Evolutionary conservation across 78 protist species (phyloP).

Genomic region (Ministeria vibrans): DNA sequence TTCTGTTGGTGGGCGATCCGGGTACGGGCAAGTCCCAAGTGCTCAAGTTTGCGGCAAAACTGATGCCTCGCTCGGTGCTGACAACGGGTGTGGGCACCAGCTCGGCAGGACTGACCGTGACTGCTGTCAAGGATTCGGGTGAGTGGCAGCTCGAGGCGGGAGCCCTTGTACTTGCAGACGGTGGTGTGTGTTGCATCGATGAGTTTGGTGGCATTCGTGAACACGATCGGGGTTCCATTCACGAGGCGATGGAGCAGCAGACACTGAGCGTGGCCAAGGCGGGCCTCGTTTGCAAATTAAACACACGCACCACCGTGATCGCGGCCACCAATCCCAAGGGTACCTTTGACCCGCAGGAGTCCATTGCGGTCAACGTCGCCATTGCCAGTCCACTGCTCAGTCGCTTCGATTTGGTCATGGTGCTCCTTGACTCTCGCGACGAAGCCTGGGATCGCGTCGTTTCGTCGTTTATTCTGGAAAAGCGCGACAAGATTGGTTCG

Average conservation of each 20-base stretch:
- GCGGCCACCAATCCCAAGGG: conserved; percentile 85
- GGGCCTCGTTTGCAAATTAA: conserved; percentile 88
- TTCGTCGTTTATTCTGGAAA: neutral
- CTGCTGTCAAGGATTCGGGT: conserved; percentile 52
- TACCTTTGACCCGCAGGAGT: neutral
- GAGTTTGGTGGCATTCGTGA: conserved; percentile 85
- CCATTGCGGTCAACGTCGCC: conserved; percentile 62
- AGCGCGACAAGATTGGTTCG: neutral
- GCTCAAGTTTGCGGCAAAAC: conserved; percentile 75
- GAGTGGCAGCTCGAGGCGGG: conserved; percentile 95
- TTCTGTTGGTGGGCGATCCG: conserved; percentile 96
- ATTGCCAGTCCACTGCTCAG: conserved; percentile 83
- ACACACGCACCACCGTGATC: conserved; percentile 77
- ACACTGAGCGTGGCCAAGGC: conserved; percentile 96
- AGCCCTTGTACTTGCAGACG: conserved; percentile 97
- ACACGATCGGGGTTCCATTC: conserved; percentile 75
- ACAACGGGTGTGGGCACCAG: conserved; percentile 93
- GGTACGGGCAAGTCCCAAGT: conserved; percentile 84
- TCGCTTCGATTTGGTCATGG: conserved; percentile 90
- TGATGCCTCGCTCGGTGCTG: conserved; percentile 75
- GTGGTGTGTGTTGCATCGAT: conserved; percentile 98
- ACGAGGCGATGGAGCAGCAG: conserved; percentile 99
- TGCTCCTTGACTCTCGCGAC: conserved; percentile 62
- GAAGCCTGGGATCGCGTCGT: conserved; percentile 3
- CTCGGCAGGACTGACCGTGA: conserved; percentile 79